These are phyloP conservation scores for Penstemon barbatus DNA, from an alignment of 257 asterid genomes.

Conservation along the genomic window DNA sequence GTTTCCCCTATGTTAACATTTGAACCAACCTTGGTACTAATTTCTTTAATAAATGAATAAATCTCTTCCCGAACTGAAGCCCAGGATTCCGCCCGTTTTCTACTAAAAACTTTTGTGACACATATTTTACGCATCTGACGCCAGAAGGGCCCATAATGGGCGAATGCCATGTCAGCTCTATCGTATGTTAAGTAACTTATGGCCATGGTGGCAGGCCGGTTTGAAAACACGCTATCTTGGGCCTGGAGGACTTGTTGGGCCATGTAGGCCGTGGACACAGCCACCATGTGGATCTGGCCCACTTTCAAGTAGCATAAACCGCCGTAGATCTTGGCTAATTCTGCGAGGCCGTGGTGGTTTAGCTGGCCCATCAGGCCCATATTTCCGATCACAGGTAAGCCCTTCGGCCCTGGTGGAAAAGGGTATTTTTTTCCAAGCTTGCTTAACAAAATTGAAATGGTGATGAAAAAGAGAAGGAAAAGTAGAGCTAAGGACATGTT, in stretches of 20 bases:
- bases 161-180: slow-evolving; percentile 94
- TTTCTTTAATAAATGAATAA: slow-evolving; percentile 26
- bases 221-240: slow-evolving; percentile 87
- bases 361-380: slow-evolving; percentile 63
- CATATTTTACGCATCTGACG: slow-evolving; percentile 92
- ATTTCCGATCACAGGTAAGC: slow-evolving; percentile 83
- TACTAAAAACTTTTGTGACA: slow-evolving; percentile 84
- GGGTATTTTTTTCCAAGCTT: slow-evolving; percentile 32
- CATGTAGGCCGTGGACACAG: slow-evolving; percentile 67
- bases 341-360: slow-evolving; percentile 75
- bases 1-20: slow-evolving; percentile 71
- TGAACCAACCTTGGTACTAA: slow-evolving; percentile 48
- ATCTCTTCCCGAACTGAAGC: slow-evolving; percentile 87
- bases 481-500: too few species aligned
- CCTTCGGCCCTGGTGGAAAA: slow-evolving; percentile 86
- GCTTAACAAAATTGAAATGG: too few species aligned
- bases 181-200: slow-evolving; percentile 74
- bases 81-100: slow-evolving; percentile 91
- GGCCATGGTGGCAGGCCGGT: slow-evolving; percentile 80
- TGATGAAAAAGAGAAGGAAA: too few species aligned
- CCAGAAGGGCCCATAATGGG: slow-evolving; percentile 95
- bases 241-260: slow-evolving; percentile 82
- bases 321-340: slow-evolving; percentile 65
- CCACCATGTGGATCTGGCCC: slow-evolving; percentile 67
- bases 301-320: slow-evolving; percentile 68